Percentiles rank a stretch among this genome's conserved stretches.
Evolutionary conservation across 129 eudicot genomes (phyloP).

Genomic region (Dittrichia graveolens): DNA sequence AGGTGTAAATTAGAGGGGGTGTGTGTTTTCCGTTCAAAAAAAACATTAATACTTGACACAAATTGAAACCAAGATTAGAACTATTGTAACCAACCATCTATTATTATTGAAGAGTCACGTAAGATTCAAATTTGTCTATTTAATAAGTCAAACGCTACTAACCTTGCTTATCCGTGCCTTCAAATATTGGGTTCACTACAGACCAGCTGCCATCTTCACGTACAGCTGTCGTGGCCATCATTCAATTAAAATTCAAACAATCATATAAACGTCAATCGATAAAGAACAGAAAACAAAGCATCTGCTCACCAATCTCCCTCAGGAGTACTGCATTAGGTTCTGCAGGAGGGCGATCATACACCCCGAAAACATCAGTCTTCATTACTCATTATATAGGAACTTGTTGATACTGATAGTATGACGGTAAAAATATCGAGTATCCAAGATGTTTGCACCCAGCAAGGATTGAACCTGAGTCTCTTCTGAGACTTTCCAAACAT

Average conservation of each 20-base stretch:
- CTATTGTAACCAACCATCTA: not conserved
- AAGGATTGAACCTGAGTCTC: too few relatives aligned
- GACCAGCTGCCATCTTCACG: constrained; percentile 87
- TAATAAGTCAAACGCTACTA: constrained; percentile 19
- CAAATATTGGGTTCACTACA: constrained; percentile 62
- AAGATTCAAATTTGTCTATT: not conserved
- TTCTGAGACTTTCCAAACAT: too few relatives aligned
- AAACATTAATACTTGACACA: too few relatives aligned
- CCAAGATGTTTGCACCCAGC: too few relatives aligned
- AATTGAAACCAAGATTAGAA: too few relatives aligned
- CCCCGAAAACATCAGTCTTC: constrained; percentile 95
- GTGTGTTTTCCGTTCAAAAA: too few relatives aligned
- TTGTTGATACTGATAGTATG: not conserved
- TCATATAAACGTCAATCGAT: not conserved
- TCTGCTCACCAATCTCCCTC: constrained; percentile 79
- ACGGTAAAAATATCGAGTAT: too few relatives aligned
- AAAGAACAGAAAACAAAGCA: not conserved
- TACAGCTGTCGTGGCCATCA: constrained; percentile 60
- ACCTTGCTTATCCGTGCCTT: constrained; percentile 64
- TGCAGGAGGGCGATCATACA: constrained; percentile 91
- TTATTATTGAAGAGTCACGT: not conserved
- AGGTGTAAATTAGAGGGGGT: too few relatives aligned
- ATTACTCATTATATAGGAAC: constrained; percentile 42
- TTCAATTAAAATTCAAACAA: constrained; percentile 18
- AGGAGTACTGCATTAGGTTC: constrained; percentile 81